Evolutionary conservation across 139 green algal genomes (phyloP), one percentile per base, ranked within the genome.

Genomic region (Edaphochlamys debaryana): DNA sequence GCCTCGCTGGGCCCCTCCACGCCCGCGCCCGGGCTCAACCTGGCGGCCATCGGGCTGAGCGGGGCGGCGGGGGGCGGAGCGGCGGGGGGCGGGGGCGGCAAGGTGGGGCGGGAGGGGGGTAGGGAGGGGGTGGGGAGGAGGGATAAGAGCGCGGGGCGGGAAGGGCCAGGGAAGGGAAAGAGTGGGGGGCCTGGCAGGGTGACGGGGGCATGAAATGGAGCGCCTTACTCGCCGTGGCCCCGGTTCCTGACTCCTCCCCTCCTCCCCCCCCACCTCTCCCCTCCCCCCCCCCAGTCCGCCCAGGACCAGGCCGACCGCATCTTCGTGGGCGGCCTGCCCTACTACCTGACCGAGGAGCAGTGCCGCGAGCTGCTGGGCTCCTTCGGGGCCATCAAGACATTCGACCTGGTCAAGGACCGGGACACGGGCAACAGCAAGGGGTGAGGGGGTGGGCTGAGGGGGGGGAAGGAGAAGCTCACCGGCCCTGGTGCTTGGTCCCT

Each of bases 251-350:
- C 60, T 5, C 60, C 4, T 38, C 60, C 30, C 60, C 9, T 38
- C n/a, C 60, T 67, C 9, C 60, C 38, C 27, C 32, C 40, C 69
- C 38, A 23, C 13, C 73, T 58, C 56, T n/a, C n/a, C 9, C 60
- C 38, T 36, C 32, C 40, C 69, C 38, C 27, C 13, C 73, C 42
- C 56, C 66, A 38, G 50, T 69, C 62, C 54, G 9, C 56, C 40
- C 23, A n/a, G 19, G 64, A 83, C 63, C 64, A 83, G 42, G 37
- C 77, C 17, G 84, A 85, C 56, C 91, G 97, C 42, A 92, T 99
- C 67, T 99, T 99, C 89, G 92, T 99, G 38, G 97, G 97, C 63
- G 97, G 97, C 25, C 88, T 99, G 85, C 97, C 97, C 2, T 98
- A 99, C 91, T 99, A 98, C 89, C 88, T 99, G 32, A 97, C 85